A percentile compares a stretch with the other conserved stretches of the same genome.
Evolutionary conservation across 495 filamentous ascomycete genomes (phyloP).

Genomic region (Pseudomonodictys pantanalensis): DNA sequence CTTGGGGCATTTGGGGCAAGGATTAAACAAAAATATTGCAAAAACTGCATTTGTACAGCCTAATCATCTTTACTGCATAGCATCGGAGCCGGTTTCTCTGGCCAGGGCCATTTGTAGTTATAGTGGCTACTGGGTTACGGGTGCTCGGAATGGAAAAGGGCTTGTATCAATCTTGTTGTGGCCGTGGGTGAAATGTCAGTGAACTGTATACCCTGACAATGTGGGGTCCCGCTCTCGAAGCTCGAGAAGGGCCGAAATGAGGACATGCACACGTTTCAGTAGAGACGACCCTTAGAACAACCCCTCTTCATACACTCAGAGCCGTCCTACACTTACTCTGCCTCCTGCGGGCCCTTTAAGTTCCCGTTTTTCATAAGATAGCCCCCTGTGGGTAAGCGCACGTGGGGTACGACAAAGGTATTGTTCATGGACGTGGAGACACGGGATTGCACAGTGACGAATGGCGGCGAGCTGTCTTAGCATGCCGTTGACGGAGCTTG

Average conservation of each 20-base stretch:
- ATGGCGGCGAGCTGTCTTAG: too few relatives aligned
- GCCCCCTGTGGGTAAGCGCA: too few relatives aligned
- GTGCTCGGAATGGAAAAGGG: conserved; percentile 16
- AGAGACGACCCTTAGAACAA: too few relatives aligned
- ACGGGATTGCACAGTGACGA: too few relatives aligned
- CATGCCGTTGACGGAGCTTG: background rate
- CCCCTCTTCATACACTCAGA: too few relatives aligned
- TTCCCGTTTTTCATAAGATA: too few relatives aligned
- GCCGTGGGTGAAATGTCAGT: background rate
- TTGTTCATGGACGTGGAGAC: too few relatives aligned
- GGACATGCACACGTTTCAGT: too few relatives aligned
- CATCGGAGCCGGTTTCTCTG: conserved; percentile 30
- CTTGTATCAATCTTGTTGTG: conserved; percentile 12
- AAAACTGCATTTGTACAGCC: conserved; percentile 24
- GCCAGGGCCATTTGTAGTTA: conserved; percentile 20
- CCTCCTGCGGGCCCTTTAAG: too few relatives aligned
- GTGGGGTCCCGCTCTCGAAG: background rate
- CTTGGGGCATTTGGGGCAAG: background rate
- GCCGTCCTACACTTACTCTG: too few relatives aligned
- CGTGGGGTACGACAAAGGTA: too few relatives aligned
- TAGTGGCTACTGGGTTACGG: conserved; percentile 22
- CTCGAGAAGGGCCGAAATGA: too few relatives aligned
- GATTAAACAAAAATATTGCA: conserved; percentile 9
- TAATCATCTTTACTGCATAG: conserved; percentile 31
- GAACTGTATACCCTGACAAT: background rate